Base-by-base conservation (phyloP, 495 filamentous ascomycete species). In the Xylaria intraflava region DNA sequence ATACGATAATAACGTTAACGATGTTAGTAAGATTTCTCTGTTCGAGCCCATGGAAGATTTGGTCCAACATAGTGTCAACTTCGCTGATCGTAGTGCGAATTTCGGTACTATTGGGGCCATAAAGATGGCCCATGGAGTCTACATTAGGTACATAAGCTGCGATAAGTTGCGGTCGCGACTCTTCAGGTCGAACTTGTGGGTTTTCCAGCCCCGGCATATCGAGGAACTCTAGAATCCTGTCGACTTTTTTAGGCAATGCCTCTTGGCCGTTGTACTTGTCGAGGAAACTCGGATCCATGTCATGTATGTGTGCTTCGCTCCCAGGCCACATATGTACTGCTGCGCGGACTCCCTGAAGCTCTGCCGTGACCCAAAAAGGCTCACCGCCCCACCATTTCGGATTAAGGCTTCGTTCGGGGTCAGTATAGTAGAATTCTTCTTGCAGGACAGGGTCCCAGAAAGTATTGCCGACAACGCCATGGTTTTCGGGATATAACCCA, bases 261-360 rank as follows among this genome's bases (percentile, higher is more conserved):
- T 96, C 91, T 1, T 83, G 78, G 3, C 81, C 82, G 57, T 96
- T 95, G 66, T 75, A 98, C 55, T 82, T 83, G 67, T 98, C 93
- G 35, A 96, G 61, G 65, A 84, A 88, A 6, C 77, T 81, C 0
- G 89, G 89, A 39, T 89, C 84, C 29, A 81, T 69, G 9, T 71
- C 73, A 22, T 79, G 73, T 56, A 88, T 79, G 58, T 88, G 83
- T 1, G 89, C 90, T 68, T 97, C 94, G 17, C 86, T 91, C 2
- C 94, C 93, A 0, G 94, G 93, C 93, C 93, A 99, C 93, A 99
- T 99, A 65, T 97, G 94, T 24, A 97, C 83, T 14, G 88, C 94
- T 26, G 81, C 82, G 49, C 75, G 80, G 44, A 95, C 72, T 6
- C 83, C 83, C 48, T 83, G 80, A 30, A 83, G 82, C 63, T 96